A percentile compares a stretch with the other conserved stretches of the same genome.
phyloP scores from a whole-genome alignment of 345 rosid genomes.

The Sisymbrium irio region DNA sequence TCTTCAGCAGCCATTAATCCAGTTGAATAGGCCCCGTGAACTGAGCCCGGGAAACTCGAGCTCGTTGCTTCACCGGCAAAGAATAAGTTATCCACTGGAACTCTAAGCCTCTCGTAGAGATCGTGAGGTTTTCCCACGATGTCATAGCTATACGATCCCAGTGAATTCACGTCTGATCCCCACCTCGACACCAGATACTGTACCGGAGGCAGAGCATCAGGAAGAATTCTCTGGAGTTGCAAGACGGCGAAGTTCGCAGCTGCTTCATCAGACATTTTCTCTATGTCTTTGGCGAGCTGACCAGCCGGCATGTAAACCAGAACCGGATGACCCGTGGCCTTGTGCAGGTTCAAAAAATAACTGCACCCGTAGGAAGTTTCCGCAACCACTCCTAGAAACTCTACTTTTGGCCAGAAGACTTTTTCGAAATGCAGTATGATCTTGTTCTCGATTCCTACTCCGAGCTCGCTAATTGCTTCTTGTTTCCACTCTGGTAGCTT shows the following conservation, averaged over 20 bases:
- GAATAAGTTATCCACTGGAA: slow-evolving; percentile 90
- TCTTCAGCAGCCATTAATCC: slow-evolving; percentile 92
- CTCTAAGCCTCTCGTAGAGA: slow-evolving; percentile 77
- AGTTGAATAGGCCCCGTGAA: slow-evolving; percentile 86
- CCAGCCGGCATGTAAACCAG: slow-evolving; percentile 99
- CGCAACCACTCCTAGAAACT: slow-evolving; percentile 92
- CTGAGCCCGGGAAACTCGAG: slow-evolving; percentile 69
- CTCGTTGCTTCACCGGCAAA: slow-evolving; percentile 98
- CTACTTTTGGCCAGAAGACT: slow-evolving; percentile 98
- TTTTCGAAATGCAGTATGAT: slow-evolving; percentile 71
- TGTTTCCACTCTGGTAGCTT: slow-evolving; percentile 93
- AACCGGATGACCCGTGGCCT: slow-evolving; percentile 84
- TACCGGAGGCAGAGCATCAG: slow-evolving; percentile 73
- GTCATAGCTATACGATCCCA: slow-evolving; percentile 91
- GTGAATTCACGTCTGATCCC: slow-evolving; percentile 73
- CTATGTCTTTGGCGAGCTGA: slow-evolving; percentile 92
- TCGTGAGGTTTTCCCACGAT: slow-evolving; percentile 79
- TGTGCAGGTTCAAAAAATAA: slow-evolving; percentile 95
- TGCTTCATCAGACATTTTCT: slow-evolving; percentile 96
- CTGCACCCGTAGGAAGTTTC: slow-evolving; percentile 88
- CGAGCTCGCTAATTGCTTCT: slow-evolving; percentile 80
- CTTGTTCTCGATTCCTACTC: slow-evolving; percentile 94
- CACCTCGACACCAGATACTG: slow-evolving; percentile 72
- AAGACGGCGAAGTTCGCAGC: slow-evolving; percentile 77
- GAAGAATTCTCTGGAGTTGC: slow-evolving; percentile 87